Conservation (phyloP, 192 early-diverging fungal genomes). For the Funneliformis geosporum region DNA sequence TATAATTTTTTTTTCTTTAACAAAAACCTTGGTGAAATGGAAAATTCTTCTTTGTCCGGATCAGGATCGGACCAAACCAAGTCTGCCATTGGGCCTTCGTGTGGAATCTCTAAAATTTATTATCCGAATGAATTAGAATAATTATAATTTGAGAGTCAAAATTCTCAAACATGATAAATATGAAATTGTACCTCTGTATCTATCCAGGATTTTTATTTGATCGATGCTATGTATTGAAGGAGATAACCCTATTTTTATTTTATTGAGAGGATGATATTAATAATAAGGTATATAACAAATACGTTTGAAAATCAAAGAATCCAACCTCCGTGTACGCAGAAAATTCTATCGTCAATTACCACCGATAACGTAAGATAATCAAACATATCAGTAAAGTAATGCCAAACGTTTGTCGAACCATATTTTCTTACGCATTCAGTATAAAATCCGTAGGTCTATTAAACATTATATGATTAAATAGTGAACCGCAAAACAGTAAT, state of each 20-base stretch:
- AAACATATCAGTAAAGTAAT: conserved; percentile 91
- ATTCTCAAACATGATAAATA: not conserved
- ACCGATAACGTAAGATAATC: conserved; percentile 89
- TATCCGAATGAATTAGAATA: not conserved
- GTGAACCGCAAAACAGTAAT: too few relatives aligned
- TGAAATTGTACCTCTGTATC: conserved; percentile 67
- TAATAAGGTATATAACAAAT: not conserved
- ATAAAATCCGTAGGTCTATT: conserved; percentile 92
- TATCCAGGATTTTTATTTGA: conserved; percentile 83
- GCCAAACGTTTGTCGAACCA: conserved; percentile 81
- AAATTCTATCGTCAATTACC: conserved; percentile 86
- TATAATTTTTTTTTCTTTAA: not conserved
- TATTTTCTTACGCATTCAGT: conserved; percentile 90
- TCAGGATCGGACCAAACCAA: conserved; percentile 92
- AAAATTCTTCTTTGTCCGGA: conserved; percentile 74
- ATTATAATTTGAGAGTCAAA: not conserved
- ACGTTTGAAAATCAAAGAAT: not conserved
- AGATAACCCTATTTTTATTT: conserved; percentile 67
- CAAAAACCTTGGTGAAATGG: conserved; percentile 69
- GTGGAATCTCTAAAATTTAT: conserved; percentile 88
- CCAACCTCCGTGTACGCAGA: conserved; percentile 93
- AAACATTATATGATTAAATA: too few relatives aligned
- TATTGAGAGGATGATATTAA: not conserved
- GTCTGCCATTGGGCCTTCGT: conserved; percentile 93
- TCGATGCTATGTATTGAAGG: conserved; percentile 84